Conservation (phyloP, 495 filamentous ascomycete genomes). For the Aspergillus saccharolyticus region DNA sequence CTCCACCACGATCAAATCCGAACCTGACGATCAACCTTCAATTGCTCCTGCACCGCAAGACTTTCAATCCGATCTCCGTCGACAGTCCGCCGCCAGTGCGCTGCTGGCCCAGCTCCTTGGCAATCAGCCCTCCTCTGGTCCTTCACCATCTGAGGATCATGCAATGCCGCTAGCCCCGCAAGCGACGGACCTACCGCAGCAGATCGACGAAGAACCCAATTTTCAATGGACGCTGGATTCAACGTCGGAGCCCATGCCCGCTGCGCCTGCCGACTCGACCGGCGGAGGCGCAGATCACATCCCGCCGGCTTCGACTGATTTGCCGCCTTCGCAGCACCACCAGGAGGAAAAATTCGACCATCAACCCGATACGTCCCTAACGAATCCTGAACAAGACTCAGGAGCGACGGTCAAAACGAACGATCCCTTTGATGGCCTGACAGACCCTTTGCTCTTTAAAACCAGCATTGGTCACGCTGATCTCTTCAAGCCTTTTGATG, state of each 20-base stretch:
- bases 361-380: slow-evolving; percentile 9
- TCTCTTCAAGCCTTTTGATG: slow-evolving; percentile 38
- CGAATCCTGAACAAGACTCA: slow-evolving; percentile 8
- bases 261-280: slow-evolving; percentile 7
- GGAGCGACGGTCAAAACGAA: slow-evolving; percentile 10
- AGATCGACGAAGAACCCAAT: slow-evolving; percentile 9
- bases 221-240: slow-evolving; percentile 13
- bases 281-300: slow-evolving; percentile 14
- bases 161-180: slow-evolving; percentile 6
- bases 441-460: slow-evolving; percentile 36
- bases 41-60: slow-evolving; percentile 6
- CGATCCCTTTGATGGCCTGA: slow-evolving; percentile 27
- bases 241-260: slow-evolving; percentile 7
- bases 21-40: slow-evolving; percentile 17
- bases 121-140: slow-evolving; percentile 23
- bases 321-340: slow-evolving; percentile 9
- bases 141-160: slow-evolving; percentile 7
- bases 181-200: slow-evolving; percentile 2
- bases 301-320: slow-evolving; percentile 4
- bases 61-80: slow-evolving; percentile 18
- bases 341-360: slow-evolving; percentile 11
- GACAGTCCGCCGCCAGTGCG: slow-evolving; percentile 41
- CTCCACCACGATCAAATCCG: slow-evolving; percentile 33
- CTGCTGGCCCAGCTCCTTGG: slow-evolving; percentile 43
- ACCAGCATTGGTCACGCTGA: slow-evolving; percentile 31